Conservation (phyloP, 2,329 filamentous ascomycete genomes). For the Periconia sp. region DNA sequence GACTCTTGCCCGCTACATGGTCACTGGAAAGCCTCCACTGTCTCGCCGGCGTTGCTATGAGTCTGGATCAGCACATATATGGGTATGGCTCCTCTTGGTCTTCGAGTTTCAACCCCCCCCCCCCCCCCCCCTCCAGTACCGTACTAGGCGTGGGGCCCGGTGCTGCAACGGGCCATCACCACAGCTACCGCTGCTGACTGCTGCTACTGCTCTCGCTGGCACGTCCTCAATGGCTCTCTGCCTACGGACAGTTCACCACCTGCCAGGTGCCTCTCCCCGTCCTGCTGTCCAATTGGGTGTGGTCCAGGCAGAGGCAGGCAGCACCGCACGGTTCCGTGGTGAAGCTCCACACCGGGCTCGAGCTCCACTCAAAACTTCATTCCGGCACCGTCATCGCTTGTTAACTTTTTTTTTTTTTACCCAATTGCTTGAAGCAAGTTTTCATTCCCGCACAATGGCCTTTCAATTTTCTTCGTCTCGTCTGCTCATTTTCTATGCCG, state of each 20-base stretch:
- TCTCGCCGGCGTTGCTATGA: slow-evolving; percentile 47
- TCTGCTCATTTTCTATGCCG: slow-evolving; percentile 5
- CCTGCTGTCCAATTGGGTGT: slow-evolving; percentile 30
- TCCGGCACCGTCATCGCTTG: slow-evolving; percentile 15
- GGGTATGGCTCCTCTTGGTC: slow-evolving; percentile 44
- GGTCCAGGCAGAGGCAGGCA: slow-evolving; percentile 43
- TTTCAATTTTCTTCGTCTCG: slow-evolving; percentile 10
- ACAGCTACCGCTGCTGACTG: too few relatives aligned
- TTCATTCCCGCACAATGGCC: slow-evolving; percentile 1
- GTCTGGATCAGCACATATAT: slow-evolving; percentile 49
- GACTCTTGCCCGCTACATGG: slow-evolving; percentile 36
- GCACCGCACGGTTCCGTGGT: slow-evolving; percentile 41
- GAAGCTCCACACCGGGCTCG: slow-evolving; percentile 30
- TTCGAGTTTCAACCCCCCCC: slow-evolving; percentile 19
- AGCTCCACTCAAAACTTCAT: slow-evolving; percentile 25
- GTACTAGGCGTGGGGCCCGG: too few relatives aligned
- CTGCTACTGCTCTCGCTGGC: too few relatives aligned
- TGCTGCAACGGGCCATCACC: too few relatives aligned
- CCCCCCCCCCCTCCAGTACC: slow-evolving; percentile 20
- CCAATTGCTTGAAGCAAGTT: background rate
- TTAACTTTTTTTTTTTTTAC: too few relatives aligned
- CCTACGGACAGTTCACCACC: slow-evolving; percentile 22
- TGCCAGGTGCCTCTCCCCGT: slow-evolving; percentile 23
- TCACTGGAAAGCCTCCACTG: slow-evolving; percentile 29
- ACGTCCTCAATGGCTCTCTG: slow-evolving; percentile 29